Percentiles rank a stretch among this genome's conserved stretches.
Conservation (phyloP, 805 yeast species). For the Hanseniaspora hatyaiensis region DNA sequence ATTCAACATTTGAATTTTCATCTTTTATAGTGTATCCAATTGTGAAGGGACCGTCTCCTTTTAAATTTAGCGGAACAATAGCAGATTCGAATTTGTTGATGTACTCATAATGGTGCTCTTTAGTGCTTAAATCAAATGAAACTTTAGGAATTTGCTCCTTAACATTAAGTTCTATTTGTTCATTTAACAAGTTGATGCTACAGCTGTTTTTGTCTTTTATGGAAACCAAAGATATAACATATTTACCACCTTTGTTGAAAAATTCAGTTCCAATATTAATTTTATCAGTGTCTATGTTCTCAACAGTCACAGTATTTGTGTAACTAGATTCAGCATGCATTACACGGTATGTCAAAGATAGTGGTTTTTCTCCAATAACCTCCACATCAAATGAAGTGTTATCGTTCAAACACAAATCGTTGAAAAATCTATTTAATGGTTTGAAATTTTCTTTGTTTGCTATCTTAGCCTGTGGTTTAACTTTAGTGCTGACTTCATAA, state of each 20-base stretch:
- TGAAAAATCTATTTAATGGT: conserved; percentile 16
- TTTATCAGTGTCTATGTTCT: conserved; percentile 31
- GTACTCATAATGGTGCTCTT: conserved; percentile 30
- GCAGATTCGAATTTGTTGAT: conserved; percentile 53
- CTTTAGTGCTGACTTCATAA: conserved; percentile 60
- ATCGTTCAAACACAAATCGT: conserved; percentile 39
- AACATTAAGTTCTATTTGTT: conserved; percentile 55
- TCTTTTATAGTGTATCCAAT: conserved; percentile 27
- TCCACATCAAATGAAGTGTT: conserved; percentile 40
- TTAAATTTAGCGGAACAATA: conserved; percentile 46
- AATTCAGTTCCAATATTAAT: conserved; percentile 43
- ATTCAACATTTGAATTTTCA: conserved; percentile 1
- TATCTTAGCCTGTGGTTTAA: conserved; percentile 37
- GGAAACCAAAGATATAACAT: conserved; percentile 48
- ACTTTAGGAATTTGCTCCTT: conserved; percentile 58
- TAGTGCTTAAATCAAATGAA: conserved; percentile 32
- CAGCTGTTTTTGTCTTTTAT: conserved; percentile 72
- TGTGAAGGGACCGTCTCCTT: conserved; percentile 47
- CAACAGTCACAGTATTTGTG: conserved; percentile 34
- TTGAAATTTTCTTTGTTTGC: conserved; percentile 17
- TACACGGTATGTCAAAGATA: conserved; percentile 55
- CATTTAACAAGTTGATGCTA: conserved; percentile 52
- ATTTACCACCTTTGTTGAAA: conserved; percentile 60
- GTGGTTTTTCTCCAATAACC: conserved; percentile 74
- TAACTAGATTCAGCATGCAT: conserved; percentile 44